Evolutionary conservation across 148 eudicot species (phyloP).

Genomic region (Hydrangea macrophylla): DNA sequence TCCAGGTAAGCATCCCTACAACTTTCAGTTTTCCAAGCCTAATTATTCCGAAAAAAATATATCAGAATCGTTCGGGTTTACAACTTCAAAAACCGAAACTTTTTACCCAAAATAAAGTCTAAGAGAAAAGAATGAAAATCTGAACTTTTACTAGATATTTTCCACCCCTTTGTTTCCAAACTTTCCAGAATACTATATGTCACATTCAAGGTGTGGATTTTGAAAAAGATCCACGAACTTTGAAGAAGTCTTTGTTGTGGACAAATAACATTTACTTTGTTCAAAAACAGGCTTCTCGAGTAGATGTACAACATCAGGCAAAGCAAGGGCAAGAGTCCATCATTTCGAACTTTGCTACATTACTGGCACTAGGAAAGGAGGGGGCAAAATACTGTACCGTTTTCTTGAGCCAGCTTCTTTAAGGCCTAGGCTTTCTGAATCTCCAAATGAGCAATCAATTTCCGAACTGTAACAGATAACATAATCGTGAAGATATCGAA

Average conservation of each 20-base stretch:
- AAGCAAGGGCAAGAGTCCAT: not conserved
- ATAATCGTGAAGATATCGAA: not conserved
- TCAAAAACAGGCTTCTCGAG: not conserved
- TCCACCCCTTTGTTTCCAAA: no score
- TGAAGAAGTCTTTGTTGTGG: not conserved
- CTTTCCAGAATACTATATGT: no score
- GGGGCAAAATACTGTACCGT: constrained; percentile 11
- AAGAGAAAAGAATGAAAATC: no score
- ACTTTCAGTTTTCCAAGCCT: no score
- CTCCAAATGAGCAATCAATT: constrained; percentile 21
- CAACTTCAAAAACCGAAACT: no score
- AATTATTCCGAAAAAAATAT: no score
- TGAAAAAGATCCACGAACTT: not conserved
- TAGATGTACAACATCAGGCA: not conserved
- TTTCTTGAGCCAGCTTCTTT: constrained; percentile 25
- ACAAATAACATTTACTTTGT: no score
- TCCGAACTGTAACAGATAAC: constrained; percentile 22
- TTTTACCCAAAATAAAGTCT: no score
- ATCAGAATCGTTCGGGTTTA: no score
- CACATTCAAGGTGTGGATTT: no score
- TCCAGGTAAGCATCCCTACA: no score
- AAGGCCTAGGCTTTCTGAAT: constrained; percentile 15
- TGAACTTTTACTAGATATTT: no score
- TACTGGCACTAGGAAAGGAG: constrained; percentile 2
- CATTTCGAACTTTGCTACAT: not conserved